Evolutionary conservation across 2,329 filamentous ascomycete species (phyloP).

Genomic region (Botrytis fragariae): DNA sequence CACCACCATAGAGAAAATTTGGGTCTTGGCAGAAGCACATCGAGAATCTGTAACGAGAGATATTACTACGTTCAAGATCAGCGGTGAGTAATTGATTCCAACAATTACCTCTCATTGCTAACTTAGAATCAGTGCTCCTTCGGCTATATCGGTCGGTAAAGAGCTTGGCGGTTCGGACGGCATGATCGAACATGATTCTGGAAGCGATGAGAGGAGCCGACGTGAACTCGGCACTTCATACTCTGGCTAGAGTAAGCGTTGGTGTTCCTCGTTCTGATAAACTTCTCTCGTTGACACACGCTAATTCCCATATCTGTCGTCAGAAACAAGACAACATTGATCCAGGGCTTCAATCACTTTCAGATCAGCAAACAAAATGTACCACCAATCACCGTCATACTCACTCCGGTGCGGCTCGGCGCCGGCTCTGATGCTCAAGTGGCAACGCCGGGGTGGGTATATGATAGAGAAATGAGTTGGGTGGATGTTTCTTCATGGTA

Average conservation of each 20-base stretch:
- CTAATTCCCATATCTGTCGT: neutral
- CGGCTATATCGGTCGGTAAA: neutral
- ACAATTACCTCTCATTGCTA: neutral
- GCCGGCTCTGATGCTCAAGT: neutral
- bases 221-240: neutral
- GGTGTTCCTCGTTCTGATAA: neutral
- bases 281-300: neutral
- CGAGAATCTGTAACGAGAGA: neutral
- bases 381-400: neutral
- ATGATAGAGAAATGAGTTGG: neutral
- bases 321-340: neutral
- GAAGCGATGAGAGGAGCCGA: neutral
- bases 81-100: neutral
- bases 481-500: neutral
- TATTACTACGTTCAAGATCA: neutral
- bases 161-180: neutral
- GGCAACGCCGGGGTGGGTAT: neutral
- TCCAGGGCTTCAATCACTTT: neutral
- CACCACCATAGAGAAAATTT: neutral
- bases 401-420: neutral
- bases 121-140: neutral
- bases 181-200: too few species aligned
- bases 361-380: neutral
- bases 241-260: neutral
- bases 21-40: neutral